A percentile compares a stretch with the other conserved stretches of the same genome.
These are phyloP conservation scores for Ophiosphaerella narmari DNA, from an alignment of 2,329 filamentous ascomycete species.

Conservation along the genomic window DNA sequence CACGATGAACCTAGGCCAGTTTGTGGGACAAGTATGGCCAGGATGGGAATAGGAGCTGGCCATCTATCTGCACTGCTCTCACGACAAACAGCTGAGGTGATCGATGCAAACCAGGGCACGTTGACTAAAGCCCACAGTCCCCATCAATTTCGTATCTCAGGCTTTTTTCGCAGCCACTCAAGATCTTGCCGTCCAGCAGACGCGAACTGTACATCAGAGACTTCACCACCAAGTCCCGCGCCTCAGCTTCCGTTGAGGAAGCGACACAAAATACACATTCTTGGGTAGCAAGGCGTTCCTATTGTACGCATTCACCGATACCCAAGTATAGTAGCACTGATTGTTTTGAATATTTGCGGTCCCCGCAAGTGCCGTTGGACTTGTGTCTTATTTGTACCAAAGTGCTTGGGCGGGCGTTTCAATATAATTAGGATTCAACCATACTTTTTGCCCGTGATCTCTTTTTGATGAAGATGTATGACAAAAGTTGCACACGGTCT, in stretches of 20 bases:
- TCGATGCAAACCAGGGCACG: neutral
- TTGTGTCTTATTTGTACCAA: neutral
- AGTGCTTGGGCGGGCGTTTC: too few species aligned
- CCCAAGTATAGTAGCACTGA: neutral
- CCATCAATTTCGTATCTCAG: neutral
- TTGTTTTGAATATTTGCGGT: neutral
- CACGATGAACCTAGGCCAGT: neutral
- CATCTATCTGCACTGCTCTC: neutral
- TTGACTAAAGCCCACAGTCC: neutral
- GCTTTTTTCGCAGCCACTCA: slow-evolving; percentile 1
- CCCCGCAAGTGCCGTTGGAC: neutral
- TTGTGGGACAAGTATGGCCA: neutral
- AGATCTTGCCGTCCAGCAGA: neutral
- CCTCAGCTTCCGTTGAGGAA: neutral
- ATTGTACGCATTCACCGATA: neutral
- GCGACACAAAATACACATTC: slow-evolving; percentile 1
- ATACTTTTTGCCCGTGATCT: too few species aligned
- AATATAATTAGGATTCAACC: too few species aligned
- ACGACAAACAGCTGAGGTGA: neutral
- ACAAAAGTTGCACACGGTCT: too few species aligned
- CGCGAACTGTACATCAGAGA: neutral
- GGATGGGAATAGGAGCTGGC: neutral
- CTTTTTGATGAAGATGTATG: too few species aligned
- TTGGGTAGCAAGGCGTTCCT: slow-evolving; percentile 5
- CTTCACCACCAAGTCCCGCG: neutral